Percentiles rank a stretch among this genome's conserved stretches.
These are phyloP conservation scores for Polyplosphaeria fusca DNA, from an alignment of 495 filamentous ascomycete genomes.

Conservation along the genomic window DNA sequence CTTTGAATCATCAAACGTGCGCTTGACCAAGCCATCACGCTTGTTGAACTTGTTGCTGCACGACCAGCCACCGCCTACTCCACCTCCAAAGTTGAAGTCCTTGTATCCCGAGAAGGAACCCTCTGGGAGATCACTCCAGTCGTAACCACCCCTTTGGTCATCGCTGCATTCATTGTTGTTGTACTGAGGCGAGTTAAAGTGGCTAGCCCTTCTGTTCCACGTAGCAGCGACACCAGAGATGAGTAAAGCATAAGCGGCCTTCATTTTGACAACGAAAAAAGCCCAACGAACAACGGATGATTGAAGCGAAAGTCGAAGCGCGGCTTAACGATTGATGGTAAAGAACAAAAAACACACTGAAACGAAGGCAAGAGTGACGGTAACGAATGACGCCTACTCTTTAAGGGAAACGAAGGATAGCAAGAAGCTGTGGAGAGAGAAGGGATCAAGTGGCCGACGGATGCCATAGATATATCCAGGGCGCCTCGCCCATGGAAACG, in stretches of 20 bases:
- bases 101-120: constrained; percentile 68
- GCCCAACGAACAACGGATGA: constrained; percentile 29
- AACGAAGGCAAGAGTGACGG: constrained; percentile 25
- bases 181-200: constrained; percentile 66
- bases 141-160: constrained; percentile 63
- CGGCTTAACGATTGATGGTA: constrained; percentile 33
- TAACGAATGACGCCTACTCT: constrained; percentile 35
- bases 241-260: constrained; percentile 42
- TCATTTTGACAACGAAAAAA: constrained; percentile 28
- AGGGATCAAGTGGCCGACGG: not conserved
- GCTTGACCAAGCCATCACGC: constrained; percentile 41
- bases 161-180: constrained; percentile 72
- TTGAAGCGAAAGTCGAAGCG: constrained; percentile 17
- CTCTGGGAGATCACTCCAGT: constrained; percentile 60
- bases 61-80: constrained; percentile 70
- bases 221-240: constrained; percentile 59
- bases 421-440: constrained; percentile 13
- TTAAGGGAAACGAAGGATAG: constrained; percentile 12
- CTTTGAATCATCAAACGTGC: constrained; percentile 54
- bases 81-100: constrained; percentile 69
- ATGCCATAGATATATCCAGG: constrained; percentile 26
- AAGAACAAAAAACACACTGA: constrained; percentile 6
- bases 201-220: constrained; percentile 56
- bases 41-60: constrained; percentile 57
- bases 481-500: constrained; percentile 11